Base-by-base conservation (phyloP, 2,329 filamentous ascomycete genomes). In the Sporothrix pallida region DNA sequence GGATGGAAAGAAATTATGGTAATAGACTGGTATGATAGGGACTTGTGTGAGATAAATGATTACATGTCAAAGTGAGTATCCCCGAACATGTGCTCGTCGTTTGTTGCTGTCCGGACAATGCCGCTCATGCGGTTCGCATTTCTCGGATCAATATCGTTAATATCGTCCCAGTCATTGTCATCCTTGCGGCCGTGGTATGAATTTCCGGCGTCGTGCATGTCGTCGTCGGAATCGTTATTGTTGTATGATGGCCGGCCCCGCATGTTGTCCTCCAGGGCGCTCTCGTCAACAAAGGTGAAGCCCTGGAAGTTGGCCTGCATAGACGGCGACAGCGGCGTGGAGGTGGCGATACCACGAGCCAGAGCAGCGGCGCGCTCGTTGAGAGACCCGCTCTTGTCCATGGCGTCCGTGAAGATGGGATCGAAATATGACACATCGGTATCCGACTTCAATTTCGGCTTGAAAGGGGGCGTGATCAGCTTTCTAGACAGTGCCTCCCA, bases 281-380 rank as follows among this genome's bases (percentile, higher is more conserved):
- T 98, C 83, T 98, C 95, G 78, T 98, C 96, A n/a, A 98, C 96
- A 81, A 97, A 99, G 0, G 96, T 99, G 83, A 99, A 99, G 48
- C 96, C 96, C 79, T 96, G 93, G 86, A 99, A 99, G 80, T 98
- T 98, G 76, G 95, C 96, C 83, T 99, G 96, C 83, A 98, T 95
- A 2, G 94, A 97, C 0, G 96, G 96, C 15, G 94, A 97, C 31
- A 99, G 86, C 0, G 96, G 96, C 0, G 96, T 99, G 15, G 93
- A 97, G 8, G 94, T 93, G 6, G 93, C 91, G 80, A 96, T 93
- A 52, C 95, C 95, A 73, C 91, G 91, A 17, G 95, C 94, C 69
- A 98, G 83, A 8, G 93, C 93, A 15, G 94, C 93, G 4, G 96
- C 95, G 74, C 95, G 91, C 78, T 96, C 93, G 80, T 98, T 98